Base-by-base conservation (phyloP, 148 eudicot species). In the Spergularia marina region DNA sequence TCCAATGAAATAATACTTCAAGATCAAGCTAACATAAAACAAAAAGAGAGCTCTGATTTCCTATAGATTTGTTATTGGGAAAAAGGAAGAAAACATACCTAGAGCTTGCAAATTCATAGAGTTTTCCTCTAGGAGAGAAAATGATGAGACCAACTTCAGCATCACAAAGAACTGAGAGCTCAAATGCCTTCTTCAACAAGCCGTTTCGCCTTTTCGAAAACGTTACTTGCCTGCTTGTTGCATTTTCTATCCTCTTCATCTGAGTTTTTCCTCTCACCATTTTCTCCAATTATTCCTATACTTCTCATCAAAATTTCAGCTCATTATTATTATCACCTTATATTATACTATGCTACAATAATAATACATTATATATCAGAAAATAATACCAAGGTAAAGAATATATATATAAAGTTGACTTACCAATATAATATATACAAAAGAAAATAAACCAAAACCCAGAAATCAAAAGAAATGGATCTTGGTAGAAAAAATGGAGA, bases 181-280 rank as follows among this genome's bases (percentile, higher is more conserved):
- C 89, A 73, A 82, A 86, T 0, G 89, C 89, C 72, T 86, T 83
- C 77, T 87, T 87, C 74, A 87, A 44, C 65, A 87, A 58, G 55
- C 90, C 90, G 68, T 87, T 87, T 72, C 88, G 53, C 6, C 90
- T 73, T 21, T 87, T 87, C 5, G 88, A 87, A 69, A 87, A 87
- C 66, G 90, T 87, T 14, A 87, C 86, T 83, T 87, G 90, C 40
- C 90, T 79, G 83, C 85, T 87, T 20, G 88, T 87, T 9, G 87
- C 86, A 55, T 87, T 87, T 59, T 87, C 90, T 62, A 87, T 87
- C 57, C 87, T 61, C 73, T 82, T 84, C 90, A 87, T 82, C 65
- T 84, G 86, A 0, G 90, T 87, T 74, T 87, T 87, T 13, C 90
- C 90, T 51, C 90, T 82, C 82, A 84, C 90, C 90, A 87, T 87